phyloP scores from a whole-genome alignment of 2,329 filamentous ascomycete genomes.

The Beauveria asiatica region DNA sequence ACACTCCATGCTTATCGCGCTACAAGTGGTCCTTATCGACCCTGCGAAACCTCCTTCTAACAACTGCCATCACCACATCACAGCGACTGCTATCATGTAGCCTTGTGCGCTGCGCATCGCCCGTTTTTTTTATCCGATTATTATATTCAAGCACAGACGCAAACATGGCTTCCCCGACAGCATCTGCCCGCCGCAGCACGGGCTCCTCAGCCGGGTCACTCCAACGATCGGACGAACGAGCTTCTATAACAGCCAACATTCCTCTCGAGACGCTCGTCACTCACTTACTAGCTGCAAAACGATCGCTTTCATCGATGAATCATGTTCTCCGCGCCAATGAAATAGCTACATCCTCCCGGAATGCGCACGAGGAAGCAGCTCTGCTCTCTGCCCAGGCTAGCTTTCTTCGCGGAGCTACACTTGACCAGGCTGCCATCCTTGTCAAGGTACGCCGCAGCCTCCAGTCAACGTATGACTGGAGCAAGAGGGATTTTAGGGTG shows the following conservation, averaged over 20 bases:
- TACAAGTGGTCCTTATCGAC: slow-evolving; percentile 1
- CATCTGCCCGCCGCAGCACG: slow-evolving; percentile 28
- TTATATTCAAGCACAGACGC: not conserved
- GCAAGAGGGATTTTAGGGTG: slow-evolving; percentile 50
- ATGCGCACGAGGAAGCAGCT: slow-evolving; percentile 69
- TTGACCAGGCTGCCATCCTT: slow-evolving; percentile 45
- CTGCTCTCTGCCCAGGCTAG: slow-evolving; percentile 60
- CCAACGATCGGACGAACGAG: slow-evolving; percentile 15
- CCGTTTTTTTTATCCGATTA: not conserved
- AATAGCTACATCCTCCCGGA: slow-evolving; percentile 67
- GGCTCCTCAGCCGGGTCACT: slow-evolving; percentile 27
- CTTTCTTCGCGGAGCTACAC: slow-evolving; percentile 58
- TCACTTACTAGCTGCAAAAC: slow-evolving; percentile 79
- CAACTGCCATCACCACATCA: not conserved
- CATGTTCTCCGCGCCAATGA: slow-evolving; percentile 82
- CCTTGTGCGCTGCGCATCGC: not conserved
- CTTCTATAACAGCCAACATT: slow-evolving; percentile 16
- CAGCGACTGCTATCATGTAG: slow-evolving; percentile 7
- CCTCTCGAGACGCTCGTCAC: slow-evolving; percentile 69
- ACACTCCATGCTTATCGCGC: slow-evolving; percentile 7
- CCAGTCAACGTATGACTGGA: slow-evolving; percentile 47
- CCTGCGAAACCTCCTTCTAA: not conserved
- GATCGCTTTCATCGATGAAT: slow-evolving; percentile 74
- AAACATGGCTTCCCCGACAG: slow-evolving; percentile 28
- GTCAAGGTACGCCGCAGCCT: slow-evolving; percentile 42